Base-by-base conservation (phyloP, 768 basidiomycete species). In the Suillus lakei region DNA sequence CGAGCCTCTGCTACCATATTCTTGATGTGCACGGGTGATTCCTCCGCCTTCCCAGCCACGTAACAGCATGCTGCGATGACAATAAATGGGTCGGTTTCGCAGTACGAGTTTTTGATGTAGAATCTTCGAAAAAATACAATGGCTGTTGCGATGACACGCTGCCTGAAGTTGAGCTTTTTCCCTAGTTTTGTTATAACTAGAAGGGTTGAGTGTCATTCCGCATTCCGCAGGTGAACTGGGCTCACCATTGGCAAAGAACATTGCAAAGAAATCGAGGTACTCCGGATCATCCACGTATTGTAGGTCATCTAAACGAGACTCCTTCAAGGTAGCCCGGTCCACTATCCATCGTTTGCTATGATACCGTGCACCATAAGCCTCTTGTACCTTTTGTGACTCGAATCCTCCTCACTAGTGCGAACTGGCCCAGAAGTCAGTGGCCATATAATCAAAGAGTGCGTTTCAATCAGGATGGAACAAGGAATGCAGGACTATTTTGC, bases 111-210 rank as follows among this genome's bases (percentile, higher is more conserved):
- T 81, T 97, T 97, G 71, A 97, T 81, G 77, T 99, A 99, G 79
- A 98, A 99, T n/a, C 98, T 83, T 43, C 93, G 88, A 78, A 99
- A 98, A 79, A 95, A 99, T 46, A 98, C 91, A 56, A 91, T 95
- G 28, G 97, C 95, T 1, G 96, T 98, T 4, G 97, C 95, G 63
- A 96, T 92, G 4, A 93, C 94, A 50, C 96, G 87, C 77, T 99
- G 98, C 34, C 95, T 88, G 13, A 98, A 82, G 48, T 82, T 80
- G 46, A 96, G 83, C 67, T 91, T 91, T 79, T 92, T 94, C 28
- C 94, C 93, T 1, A 99, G 85, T 75, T 92, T 94, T 21, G 91
- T 88, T 60, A 98, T 93, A 18, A 90, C 95, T 96, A 70, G 16
- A 15, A 21, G 26, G 56, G 6, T 32, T 43, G 28, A 28, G 43